Conservation (phyloP, 768 basidiomycete species). For the Rhodosporidiobolus odoratus region DNA sequence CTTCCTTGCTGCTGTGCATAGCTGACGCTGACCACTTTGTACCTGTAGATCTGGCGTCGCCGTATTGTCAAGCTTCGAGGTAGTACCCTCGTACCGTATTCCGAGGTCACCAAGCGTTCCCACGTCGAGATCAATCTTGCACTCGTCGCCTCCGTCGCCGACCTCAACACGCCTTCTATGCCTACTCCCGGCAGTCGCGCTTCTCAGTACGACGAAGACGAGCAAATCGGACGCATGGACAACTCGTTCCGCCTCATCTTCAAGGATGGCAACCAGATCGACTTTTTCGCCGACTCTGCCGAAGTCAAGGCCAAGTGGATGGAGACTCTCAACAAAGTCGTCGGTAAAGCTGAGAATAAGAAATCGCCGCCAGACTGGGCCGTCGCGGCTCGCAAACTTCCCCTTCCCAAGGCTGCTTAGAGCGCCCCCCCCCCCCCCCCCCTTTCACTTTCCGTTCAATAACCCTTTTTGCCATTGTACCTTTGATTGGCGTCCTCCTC, state of each 20-base stretch:
- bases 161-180: slow-evolving; percentile 25
- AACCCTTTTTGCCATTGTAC: not conserved
- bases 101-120: slow-evolving; percentile 34
- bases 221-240: slow-evolving; percentile 29
- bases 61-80: slow-evolving; percentile 32
- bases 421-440: not conserved
- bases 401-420: slow-evolving; percentile 3
- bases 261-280: slow-evolving; percentile 67
- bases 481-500: not conserved
- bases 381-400: slow-evolving; percentile 14
- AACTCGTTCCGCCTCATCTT: slow-evolving; percentile 69
- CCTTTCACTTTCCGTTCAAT: not conserved
- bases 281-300: slow-evolving; percentile 86
- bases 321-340: not conserved
- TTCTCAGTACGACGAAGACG: slow-evolving; percentile 1
- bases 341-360: slow-evolving; percentile 13
- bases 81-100: slow-evolving; percentile 30
- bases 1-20: not conserved
- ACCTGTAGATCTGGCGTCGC: slow-evolving; percentile 42
- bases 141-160: slow-evolving; percentile 33
- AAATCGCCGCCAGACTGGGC: slow-evolving; percentile 33
- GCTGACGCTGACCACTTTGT: not conserved
- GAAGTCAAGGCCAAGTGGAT: slow-evolving; percentile 78
- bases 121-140: slow-evolving; percentile 41
- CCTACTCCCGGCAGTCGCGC: not conserved